These are phyloP conservation scores for Dothideomycetidae sp. DNA, from an alignment of 2,329 filamentous ascomycete species.

Conservation along the genomic window DNA sequence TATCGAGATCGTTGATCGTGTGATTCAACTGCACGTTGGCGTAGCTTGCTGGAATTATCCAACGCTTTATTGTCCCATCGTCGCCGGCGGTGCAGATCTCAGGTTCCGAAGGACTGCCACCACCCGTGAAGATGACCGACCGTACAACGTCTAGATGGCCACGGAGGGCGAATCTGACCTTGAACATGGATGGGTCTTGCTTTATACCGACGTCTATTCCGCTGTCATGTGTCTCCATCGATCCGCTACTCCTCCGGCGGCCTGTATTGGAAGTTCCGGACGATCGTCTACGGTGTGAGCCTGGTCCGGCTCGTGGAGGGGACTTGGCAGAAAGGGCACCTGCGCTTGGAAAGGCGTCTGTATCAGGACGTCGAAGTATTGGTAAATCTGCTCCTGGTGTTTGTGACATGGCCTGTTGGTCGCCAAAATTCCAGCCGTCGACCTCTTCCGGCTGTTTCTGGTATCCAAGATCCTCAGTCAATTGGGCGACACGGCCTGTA, in stretches of 20 bases:
- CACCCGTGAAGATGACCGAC: constrained; percentile 90
- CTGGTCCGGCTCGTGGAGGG: constrained; percentile 49
- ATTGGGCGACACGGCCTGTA: constrained; percentile 38
- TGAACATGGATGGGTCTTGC: constrained; percentile 65
- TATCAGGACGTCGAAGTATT: constrained; percentile 58
- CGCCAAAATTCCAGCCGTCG: constrained; percentile 90
- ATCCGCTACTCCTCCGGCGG: constrained; percentile 47
- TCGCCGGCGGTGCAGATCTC: constrained; percentile 95
- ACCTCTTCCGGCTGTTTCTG: constrained; percentile 35
- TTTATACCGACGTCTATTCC: constrained; percentile 32
- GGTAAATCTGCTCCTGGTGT: constrained; percentile 35
- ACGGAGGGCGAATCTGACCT: constrained; percentile 78
- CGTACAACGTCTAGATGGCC: constrained; percentile 90
- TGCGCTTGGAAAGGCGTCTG: constrained; percentile 71
- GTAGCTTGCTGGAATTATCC: constrained; percentile 78
- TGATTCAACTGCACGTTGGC: constrained; percentile 40
- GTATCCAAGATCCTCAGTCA: constrained; percentile 28
- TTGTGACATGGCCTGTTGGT: constrained; percentile 49
- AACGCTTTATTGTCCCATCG: constrained; percentile 90
- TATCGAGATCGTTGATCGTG: constrained; percentile 67
- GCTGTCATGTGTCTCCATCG: constrained; percentile 46
- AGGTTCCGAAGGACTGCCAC: constrained; percentile 85
- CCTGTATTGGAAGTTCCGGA: constrained; percentile 48
- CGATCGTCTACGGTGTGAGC: constrained; percentile 64
- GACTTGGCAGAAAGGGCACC: constrained; percentile 66